Evolutionary conservation across 179 eudicot genomes (phyloP).

Genomic region (Beta lomatogona): DNA sequence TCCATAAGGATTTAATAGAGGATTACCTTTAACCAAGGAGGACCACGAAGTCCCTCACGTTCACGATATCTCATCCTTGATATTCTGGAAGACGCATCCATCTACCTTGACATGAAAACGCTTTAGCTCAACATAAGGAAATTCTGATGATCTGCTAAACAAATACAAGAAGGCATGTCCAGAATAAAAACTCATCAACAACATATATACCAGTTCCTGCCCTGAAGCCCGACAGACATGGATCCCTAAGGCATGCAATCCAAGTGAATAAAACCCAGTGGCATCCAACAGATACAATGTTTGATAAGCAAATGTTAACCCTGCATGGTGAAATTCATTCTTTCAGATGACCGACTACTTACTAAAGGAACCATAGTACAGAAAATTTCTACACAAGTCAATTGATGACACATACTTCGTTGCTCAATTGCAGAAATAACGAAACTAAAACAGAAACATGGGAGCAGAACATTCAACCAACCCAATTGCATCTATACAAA

Average conservation of each 20-base stretch:
- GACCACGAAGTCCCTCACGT: conserved; percentile 93
- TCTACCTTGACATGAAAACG: conserved; percentile 69
- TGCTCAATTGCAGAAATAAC: neutral
- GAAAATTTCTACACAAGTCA: neutral
- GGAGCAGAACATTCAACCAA: neutral
- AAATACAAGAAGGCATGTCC: neutral
- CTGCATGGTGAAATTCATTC: conserved; percentile 41
- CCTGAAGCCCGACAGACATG: conserved; percentile 98
- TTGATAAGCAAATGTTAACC: conserved; percentile 92
- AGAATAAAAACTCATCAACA: conserved; percentile 1
- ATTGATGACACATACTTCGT: neutral
- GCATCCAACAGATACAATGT: conserved; percentile 92
- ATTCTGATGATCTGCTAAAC: conserved; percentile 3
- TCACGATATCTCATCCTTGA: conserved; percentile 92
- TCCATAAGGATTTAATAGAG: neutral
- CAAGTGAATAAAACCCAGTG: conserved; percentile 91
- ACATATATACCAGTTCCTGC: conserved; percentile 80
- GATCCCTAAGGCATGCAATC: conserved; percentile 89
- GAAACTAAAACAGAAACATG: neutral
- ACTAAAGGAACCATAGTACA: neutral
- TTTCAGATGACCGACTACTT: conserved; percentile 11
- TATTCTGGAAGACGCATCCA: conserved; percentile 97
- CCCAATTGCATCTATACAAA: neutral
- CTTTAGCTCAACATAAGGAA: conserved; percentile 30
- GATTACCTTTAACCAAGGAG: conserved; percentile 91